phyloP scores from a whole-genome alignment of 306 rosid genomes.

The Cicer yamashitae region DNA sequence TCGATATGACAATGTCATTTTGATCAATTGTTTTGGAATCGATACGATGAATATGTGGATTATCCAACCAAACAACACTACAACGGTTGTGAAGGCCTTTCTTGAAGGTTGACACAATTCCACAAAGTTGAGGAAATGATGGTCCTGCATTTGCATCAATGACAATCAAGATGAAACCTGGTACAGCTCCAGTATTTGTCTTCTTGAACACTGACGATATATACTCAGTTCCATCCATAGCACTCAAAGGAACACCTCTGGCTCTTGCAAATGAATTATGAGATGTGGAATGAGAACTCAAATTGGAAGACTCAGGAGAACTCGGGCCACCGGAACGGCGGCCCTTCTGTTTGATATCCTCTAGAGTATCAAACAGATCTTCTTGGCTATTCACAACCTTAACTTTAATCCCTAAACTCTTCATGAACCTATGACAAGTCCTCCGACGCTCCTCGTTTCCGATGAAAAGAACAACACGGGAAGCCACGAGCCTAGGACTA shows the following conservation, averaged over 20 bases:
- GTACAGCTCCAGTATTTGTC: conserved; percentile 21
- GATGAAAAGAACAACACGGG: conserved; percentile 46
- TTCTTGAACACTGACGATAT: conserved; percentile 32
- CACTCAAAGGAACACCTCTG: conserved; percentile 40
- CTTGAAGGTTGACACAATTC: conserved; percentile 39
- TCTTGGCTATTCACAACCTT: conserved; percentile 34
- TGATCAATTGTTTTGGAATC: conserved; percentile 23
- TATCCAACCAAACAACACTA: conserved; percentile 68
- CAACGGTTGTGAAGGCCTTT: conserved; percentile 40
- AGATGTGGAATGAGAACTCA: conserved; percentile 26
- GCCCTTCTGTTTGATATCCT: conserved; percentile 40
- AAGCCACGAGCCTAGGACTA: conserved; percentile 52
- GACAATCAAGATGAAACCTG: conserved; percentile 38
- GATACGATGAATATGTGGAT: conserved; percentile 32
- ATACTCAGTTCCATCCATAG: conserved; percentile 38
- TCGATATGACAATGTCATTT: conserved; percentile 45
- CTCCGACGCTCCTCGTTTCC: conserved; percentile 29
- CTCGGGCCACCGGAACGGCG: conserved; percentile 22
- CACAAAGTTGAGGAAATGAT: conserved; percentile 36
- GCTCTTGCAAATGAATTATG: conserved; percentile 23
- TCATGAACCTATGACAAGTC: conserved; percentile 40
- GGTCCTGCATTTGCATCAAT: conserved; percentile 45
- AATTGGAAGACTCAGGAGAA: conserved; percentile 36
- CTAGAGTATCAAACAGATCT: conserved; percentile 24
- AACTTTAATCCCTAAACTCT: conserved; percentile 47